Base-by-base conservation (phyloP, 495 filamentous ascomycete genomes). In the Chaetomium cochliodes region DNA sequence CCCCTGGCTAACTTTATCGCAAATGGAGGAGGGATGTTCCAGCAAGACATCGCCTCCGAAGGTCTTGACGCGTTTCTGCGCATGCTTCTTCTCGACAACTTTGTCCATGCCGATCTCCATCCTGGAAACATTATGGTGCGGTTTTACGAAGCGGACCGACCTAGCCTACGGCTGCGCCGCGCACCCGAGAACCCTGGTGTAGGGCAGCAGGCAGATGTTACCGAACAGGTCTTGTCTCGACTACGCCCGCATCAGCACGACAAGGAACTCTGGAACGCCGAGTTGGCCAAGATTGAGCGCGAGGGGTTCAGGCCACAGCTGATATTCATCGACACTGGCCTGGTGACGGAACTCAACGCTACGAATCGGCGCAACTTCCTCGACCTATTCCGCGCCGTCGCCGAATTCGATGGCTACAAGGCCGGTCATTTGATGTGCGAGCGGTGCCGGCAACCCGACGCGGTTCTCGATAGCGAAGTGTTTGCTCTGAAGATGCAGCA, bases 111-210 rank as follows among this genome's bases (percentile, higher is more conserved):
- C n/a, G 96, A 99, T 76, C 80, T 99, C 12, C 96, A 99, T 70
- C 96, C 96, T 0, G 96, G 96, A 9, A 99, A 99, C 73, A 98
- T 99, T 79, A 98, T 99, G 93, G 96, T 99, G 53, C 92, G 96
- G 64, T 99, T 99, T 77, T 97, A 98, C 78, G 85, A 94, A 70
- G 88, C 92, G 0, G 86, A 86, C 39, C 81, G 87, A 61, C 84
- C 96, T 5, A 80, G 84, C 64, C 79, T 83, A 28, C 74, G 68
- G 42, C 66, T 71, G 16, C 76, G 73, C 56, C 69, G 60, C 23
- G 72, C 81, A 69, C 82, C 82, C 58, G 60, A 71, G 15, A 66
- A 72, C 13, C 54, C 65, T 0, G 69, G 69, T 47, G 78, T 81
- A 0, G 77, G 84, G n/a, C 78, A 80, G 4, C 84, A 88, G 58